Percentiles rank a stretch among this genome's conserved stretches.
phyloP scores from a whole-genome alignment of 108 stramenopile genomes.

The Nitzschia putrida region DNA sequence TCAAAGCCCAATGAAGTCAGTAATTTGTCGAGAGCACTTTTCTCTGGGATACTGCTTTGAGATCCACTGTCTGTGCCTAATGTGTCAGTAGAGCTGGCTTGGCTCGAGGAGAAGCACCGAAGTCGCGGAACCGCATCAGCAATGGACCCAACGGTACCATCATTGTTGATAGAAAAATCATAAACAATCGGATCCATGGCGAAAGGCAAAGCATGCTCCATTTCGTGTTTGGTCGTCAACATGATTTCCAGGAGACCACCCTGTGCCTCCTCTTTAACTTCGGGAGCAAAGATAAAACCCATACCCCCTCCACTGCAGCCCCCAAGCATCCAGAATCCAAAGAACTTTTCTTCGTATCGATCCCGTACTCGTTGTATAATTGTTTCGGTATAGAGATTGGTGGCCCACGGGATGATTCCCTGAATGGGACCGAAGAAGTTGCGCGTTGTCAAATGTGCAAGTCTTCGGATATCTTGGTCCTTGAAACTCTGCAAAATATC shows the following conservation, averaged over 20 bases:
- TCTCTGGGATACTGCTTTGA: background rate
- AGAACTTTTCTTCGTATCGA: constrained; percentile 51
- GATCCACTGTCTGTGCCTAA: background rate
- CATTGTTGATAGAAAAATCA: constrained; percentile 54
- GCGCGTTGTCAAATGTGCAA: constrained; percentile 52
- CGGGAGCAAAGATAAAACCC: constrained; percentile 65
- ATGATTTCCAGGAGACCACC: constrained; percentile 50
- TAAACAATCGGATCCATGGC: constrained; percentile 68
- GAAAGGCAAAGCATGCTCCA: constrained; percentile 58
- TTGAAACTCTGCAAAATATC: constrained; percentile 55
- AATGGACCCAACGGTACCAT: constrained; percentile 47
- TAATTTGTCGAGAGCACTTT: constrained; percentile 32
- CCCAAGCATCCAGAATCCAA: constrained; percentile 64
- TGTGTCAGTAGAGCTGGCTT: background rate
- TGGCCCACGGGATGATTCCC: constrained; percentile 55
- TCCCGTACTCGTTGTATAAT: constrained; percentile 45
- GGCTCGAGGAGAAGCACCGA: background rate
- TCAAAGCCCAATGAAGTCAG: constrained; percentile 55
- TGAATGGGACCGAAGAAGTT: constrained; percentile 62
- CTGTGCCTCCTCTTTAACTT: constrained; percentile 40
- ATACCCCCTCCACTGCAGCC: constrained; percentile 57
- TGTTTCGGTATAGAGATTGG: constrained; percentile 62
- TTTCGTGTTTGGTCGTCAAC: constrained; percentile 51
- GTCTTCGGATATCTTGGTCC: constrained; percentile 35
- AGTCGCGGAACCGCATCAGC: constrained; percentile 15